Evolutionary conservation across 495 filamentous ascomycete species (phyloP), one percentile per base, ranked within the genome.

Genomic region (Amphirosellinia nigrospora): DNA sequence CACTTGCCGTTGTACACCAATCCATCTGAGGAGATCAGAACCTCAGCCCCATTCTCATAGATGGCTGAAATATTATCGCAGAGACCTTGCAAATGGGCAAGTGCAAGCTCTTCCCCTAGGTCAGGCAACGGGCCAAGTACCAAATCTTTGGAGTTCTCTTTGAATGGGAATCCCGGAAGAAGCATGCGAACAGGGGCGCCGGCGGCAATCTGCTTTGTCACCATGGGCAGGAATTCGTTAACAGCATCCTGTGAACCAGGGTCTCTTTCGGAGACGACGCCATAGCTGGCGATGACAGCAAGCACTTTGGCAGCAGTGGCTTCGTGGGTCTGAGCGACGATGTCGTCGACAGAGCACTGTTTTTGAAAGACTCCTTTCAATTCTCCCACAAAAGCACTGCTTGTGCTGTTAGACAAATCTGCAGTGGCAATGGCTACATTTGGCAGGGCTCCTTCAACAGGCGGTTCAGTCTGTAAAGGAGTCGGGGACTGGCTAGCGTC

Each of bases 151-250:
- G 43, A 66, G 19, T 30, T 36, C 16, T 50, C 45, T 15, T 66
- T 53, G n/a, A 66, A 52, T 36, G 63, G 63, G 30, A 66, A 66
- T n/a, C 19, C 63, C 3, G 63, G 63, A 39, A 66, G 63, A 39
- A 66, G 45, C 30, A 66, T 52, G 16, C 36, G 48, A 38, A 66
- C 15, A 39, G 63, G 38, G 15, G 41, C 23, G 4, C 26, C 39
- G 39, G 39, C 13, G 1, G 59, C 59, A 15, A 62, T 28, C 21
- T 62, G 39, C 23, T 45, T 30, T 19, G 34, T 62, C 13, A 46
- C 59, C 15, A 16, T 21, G 23, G 39, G 59, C 59, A 46, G 6
- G 59, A 43, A 43, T n/a, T 28, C 28, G 23, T 32, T 1, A 41
- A 45, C 21, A 13, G 39, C 39, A 62, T 62, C 59, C 59, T 39